Evolutionary conservation across 331 rosid genomes (phyloP), one percentile per base, ranked within the genome.

Genomic region (Prunus yedoensis): DNA sequence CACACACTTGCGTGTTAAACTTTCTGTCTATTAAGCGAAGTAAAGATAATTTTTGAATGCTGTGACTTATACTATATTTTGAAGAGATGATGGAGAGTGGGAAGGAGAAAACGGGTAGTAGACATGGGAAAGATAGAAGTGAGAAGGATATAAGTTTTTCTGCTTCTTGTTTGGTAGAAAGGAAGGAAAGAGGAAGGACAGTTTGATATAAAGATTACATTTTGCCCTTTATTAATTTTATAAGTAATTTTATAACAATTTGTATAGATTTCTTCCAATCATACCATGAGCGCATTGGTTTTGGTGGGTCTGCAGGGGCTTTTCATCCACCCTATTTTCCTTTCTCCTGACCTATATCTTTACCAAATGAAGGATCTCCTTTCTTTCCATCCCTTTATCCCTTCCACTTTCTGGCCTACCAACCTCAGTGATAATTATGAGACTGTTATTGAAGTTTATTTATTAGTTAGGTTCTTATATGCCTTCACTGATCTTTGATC

Each of bases 21-120:
- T 60, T 75, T 70, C 74, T 69, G 47, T n/a, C 66, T 35, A 35
- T 75, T 79, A 59, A 61, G 59, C 49, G 12, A 11, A 41, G 10
- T 25, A 27, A 15, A 8, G 6, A 1, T 41, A 38, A 21, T 41
- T 35, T 18, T 58, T 21, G 8, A 70, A 7, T 70, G 63, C 20
- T 13, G 21, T 51, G 38, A 71, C 65, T 35, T 71, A 52, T 70
- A 51, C 61, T 28, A 62, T 13, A 62, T 62, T 30, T 63, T 45
- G 12, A 70, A 12, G 74, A 18, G 47, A 12, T 20, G n/a, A n/a
- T 52, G 20, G 45, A 30, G 14, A 5, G 17, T 51, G 52, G 10
- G 21, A 49, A 52, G 62, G 18, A 11, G 74, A 46, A 70, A 52
- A 52, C 11, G 1, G 27, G 27, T 52, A 30, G 74, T 52, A 52